phyloP scores from a whole-genome alignment of 805 yeast species.

The Starmerella ratchasimensis region DNA sequence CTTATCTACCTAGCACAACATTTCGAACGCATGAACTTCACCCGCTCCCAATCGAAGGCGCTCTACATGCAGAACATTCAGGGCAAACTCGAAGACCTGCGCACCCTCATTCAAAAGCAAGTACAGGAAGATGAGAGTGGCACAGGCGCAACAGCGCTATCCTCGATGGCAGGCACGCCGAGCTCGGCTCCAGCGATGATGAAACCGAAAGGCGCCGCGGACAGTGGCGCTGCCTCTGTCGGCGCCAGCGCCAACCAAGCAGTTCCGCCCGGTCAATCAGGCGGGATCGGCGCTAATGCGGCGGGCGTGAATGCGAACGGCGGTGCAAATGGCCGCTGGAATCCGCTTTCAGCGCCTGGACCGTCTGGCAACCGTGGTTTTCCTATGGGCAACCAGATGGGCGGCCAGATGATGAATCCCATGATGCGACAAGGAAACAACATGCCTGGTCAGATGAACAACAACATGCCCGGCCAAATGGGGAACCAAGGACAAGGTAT shows the following conservation, averaged over 20 bases:
- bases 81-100: slow-evolving; percentile 11
- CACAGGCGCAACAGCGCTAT: too few relatives aligned
- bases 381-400: neutral
- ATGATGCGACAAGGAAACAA: neutral
- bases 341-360: too few relatives aligned
- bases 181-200: too few relatives aligned
- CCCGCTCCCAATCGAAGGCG: slow-evolving; percentile 22
- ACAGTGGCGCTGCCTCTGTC: too few relatives aligned
- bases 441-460: neutral
- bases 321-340: neutral
- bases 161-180: too few relatives aligned
- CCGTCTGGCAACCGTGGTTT: too few relatives aligned
- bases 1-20: slow-evolving; percentile 24
- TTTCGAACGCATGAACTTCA: slow-evolving; percentile 24
- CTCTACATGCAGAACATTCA: slow-evolving; percentile 17
- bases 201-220: too few relatives aligned
- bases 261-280: neutral
- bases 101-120: slow-evolving; percentile 8
- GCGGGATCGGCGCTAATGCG: neutral
- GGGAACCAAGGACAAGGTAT: neutral
- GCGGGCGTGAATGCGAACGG: neutral
- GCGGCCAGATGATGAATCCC: neutral
- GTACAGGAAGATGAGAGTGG: neutral
- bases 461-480: neutral
- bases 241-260: too few relatives aligned